A percentile compares a stretch with the other conserved stretches of the same genome.
phyloP scores from a whole-genome alignment of 306 rosid species.

The Cucurbita maxima region DNA sequence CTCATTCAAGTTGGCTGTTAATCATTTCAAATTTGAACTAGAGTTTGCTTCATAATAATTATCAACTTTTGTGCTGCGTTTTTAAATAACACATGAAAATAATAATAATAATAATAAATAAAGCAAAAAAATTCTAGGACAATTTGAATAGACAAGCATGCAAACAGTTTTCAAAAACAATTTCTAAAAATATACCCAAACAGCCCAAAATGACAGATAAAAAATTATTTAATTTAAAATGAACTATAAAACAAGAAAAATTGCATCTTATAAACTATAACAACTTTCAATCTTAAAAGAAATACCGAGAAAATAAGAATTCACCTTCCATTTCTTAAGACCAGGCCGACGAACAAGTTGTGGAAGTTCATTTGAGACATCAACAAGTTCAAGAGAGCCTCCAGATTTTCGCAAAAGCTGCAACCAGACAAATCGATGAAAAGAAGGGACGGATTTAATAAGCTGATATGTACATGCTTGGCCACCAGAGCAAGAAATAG shows the following conservation, averaged over 20 bases:
- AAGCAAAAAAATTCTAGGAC: neutral
- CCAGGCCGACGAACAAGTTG: slow-evolving; percentile 77
- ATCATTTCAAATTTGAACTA: neutral
- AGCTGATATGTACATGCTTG: neutral
- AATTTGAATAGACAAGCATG: neutral
- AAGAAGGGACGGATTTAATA: neutral
- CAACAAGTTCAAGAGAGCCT: slow-evolving; percentile 69
- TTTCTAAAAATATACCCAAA: neutral
- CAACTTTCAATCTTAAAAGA: neutral
- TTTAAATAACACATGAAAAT: neutral
- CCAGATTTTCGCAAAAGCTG: slow-evolving; percentile 77
- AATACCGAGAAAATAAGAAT: slow-evolving; percentile 6
- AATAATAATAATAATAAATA: neutral
- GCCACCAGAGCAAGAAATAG: neutral
- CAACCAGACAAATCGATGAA: neutral
- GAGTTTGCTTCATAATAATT: neutral
- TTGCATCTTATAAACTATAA: neutral
- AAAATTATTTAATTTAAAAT: neutral
- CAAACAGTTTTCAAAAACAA: neutral
- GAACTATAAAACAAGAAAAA: neutral
- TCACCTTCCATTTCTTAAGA: slow-evolving; percentile 74
- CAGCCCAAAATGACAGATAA: neutral
- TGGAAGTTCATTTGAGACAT: slow-evolving; percentile 82
- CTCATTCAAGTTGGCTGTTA: too few relatives aligned
- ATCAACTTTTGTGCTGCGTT: neutral